These are phyloP conservation scores for Fusarium heterosporum DNA, from an alignment of 2,329 filamentous ascomycete species.

Conservation along the genomic window DNA sequence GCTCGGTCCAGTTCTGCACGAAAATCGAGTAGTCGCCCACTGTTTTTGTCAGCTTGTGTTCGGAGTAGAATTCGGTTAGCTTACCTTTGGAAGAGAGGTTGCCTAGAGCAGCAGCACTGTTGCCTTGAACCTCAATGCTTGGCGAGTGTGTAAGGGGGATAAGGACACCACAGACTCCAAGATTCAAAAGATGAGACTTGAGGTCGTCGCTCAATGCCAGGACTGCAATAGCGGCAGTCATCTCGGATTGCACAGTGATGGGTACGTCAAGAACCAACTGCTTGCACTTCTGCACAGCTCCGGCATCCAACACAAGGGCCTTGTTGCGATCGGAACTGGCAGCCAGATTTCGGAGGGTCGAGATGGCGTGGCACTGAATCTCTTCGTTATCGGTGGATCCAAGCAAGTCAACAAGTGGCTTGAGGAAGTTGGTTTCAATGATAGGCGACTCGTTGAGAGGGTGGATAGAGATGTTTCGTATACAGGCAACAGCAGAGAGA, in stretches of 20 bases:
- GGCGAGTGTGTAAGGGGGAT: conserved; percentile 95
- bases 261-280: conserved; percentile 94
- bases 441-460: conserved; percentile 98
- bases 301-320: conserved; percentile 94
- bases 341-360: conserved; percentile 92
- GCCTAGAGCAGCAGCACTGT: conserved; percentile 94
- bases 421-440: conserved; percentile 96
- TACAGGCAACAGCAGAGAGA: conserved; percentile 95
- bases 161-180: conserved; percentile 95
- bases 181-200: conserved; percentile 87
- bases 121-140: conserved; percentile 98
- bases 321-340: conserved; percentile 99
- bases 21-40: conserved; percentile 98
- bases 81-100: conserved; percentile 97
- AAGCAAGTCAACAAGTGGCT: conserved; percentile 91
- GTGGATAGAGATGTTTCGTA: conserved; percentile 98
- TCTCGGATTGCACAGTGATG: conserved; percentile 95
- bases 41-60: conserved; percentile 53
- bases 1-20: conserved; percentile 91
- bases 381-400: conserved; percentile 98
- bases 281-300: conserved; percentile 98
- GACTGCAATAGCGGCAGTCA: conserved; percentile 99
- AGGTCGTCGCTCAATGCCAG: conserved; percentile 95
- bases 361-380: conserved; percentile 98
- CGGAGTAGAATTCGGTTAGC: conserved; percentile 32